Percentiles rank a stretch among this genome's conserved stretches.
These are phyloP conservation scores for Aspergillus luchuensis DNA, from an alignment of 2,329 filamentous ascomycete species.

Conservation along the genomic window DNA sequence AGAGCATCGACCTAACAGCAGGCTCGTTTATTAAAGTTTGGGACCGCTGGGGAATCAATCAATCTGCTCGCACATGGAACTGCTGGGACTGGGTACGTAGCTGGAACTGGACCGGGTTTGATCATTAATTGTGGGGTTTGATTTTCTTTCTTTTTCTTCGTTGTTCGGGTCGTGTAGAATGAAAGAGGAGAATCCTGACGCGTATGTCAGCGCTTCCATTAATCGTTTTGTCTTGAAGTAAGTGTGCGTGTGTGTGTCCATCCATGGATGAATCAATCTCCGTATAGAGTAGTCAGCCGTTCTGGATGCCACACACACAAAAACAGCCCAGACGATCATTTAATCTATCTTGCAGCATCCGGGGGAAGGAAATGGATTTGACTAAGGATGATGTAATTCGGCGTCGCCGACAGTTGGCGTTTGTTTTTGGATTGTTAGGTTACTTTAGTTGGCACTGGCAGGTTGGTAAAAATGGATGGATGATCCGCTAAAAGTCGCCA, in stretches of 20 bases:
- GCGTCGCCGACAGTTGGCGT: conserved; percentile 10
- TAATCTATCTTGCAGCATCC: conserved; percentile 7
- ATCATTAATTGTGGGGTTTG: not conserved
- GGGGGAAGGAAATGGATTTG: not conserved
- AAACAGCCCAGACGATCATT: not conserved
- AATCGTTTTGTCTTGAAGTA: too few relatives aligned
- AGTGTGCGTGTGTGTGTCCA: too few relatives aligned
- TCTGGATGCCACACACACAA: too few relatives aligned
- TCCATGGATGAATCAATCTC: too few relatives aligned
- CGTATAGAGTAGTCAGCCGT: too few relatives aligned
- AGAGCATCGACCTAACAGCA: not conserved
- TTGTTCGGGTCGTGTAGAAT: too few relatives aligned
- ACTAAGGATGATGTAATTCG: conserved; percentile 11
- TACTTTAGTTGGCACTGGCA: not conserved
- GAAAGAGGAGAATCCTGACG: too few relatives aligned
- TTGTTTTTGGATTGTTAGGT: not conserved
- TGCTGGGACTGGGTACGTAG: not conserved
- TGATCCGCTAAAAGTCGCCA: not conserved
- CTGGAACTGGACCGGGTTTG: not conserved
- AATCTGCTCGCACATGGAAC: conserved; percentile 14
- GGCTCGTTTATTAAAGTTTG: conserved; percentile 22
- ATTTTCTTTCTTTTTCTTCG: too few relatives aligned
- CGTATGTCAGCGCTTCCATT: too few relatives aligned
- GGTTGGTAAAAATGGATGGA: not conserved
- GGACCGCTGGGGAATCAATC: conserved; percentile 10